Evolutionary conservation across 140 eudicot genomes (phyloP).

Genomic region (Bidens hawaiensis): DNA sequence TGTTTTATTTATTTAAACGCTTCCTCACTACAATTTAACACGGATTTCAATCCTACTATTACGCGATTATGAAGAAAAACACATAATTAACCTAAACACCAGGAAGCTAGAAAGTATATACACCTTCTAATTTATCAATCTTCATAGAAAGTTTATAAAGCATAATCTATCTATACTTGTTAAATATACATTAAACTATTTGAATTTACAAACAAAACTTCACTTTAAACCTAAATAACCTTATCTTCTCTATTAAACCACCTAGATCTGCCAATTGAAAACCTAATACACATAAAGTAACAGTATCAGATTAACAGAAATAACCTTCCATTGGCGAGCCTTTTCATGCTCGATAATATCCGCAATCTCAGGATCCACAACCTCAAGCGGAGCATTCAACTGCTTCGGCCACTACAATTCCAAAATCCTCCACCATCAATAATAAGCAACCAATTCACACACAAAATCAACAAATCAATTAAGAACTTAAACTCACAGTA

Average conservation of each 20-base stretch:
- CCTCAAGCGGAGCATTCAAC: constrained; percentile 89
- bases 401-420: constrained; percentile 95
- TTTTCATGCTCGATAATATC: constrained; percentile 97
- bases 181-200: too few relatives aligned
- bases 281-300: background rate
- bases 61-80: background rate
- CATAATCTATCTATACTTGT: background rate
- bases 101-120: constrained; percentile 2
- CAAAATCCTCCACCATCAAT: background rate
- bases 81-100: background rate
- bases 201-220: too few relatives aligned
- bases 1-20: too few relatives aligned
- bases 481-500: constrained; percentile 37
- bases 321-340: constrained; percentile 96
- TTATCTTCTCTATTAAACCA: background rate
- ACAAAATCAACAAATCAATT: too few relatives aligned
- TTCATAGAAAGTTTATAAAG: background rate
- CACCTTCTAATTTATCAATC: background rate
- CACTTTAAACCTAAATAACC: background rate
- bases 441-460: constrained; percentile 1
- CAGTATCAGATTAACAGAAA: background rate
- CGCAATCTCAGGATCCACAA: constrained; percentile 95
- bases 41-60: background rate
- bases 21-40: background rate
- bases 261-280: background rate